These are phyloP conservation scores for Clonostachys sp. DNA, from an alignment of 2,329 filamentous ascomycete species.

Conservation along the genomic window DNA sequence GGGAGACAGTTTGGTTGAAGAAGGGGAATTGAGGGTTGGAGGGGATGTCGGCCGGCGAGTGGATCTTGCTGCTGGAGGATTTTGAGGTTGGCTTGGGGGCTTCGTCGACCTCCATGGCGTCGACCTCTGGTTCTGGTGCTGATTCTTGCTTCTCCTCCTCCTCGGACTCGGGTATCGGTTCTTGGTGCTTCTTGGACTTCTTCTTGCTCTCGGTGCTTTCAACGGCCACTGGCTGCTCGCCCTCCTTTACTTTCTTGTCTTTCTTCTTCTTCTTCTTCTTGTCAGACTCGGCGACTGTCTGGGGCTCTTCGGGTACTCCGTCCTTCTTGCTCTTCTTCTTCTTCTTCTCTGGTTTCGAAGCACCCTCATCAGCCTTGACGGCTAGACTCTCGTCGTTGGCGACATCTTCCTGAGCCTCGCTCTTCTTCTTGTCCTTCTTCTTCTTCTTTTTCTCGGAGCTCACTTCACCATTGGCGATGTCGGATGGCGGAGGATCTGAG, in stretches of 20 bases:
- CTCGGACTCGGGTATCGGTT: slow-evolving; percentile 6
- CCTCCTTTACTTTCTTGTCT: slow-evolving; percentile 17
- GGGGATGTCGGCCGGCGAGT: slow-evolving; percentile 30
- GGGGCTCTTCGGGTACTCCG: slow-evolving; percentile 15
- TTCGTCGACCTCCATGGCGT: slow-evolving; percentile 35
- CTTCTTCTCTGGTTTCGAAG: slow-evolving; percentile 14
- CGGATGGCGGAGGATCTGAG: slow-evolving; percentile 11
- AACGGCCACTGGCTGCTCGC: slow-evolving; percentile 3
- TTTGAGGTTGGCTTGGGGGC: slow-evolving; percentile 15
- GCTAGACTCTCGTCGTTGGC: slow-evolving; percentile 8
- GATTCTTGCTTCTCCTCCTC: neutral
- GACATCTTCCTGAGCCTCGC: slow-evolving; percentile 10
- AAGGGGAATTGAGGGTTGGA: slow-evolving; percentile 60
- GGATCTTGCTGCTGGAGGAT: slow-evolving; percentile 22
- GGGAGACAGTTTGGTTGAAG: slow-evolving; percentile 71
- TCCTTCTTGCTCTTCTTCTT: slow-evolving; percentile 24
- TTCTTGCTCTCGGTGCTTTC: slow-evolving; percentile 19
- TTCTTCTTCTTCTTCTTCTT: slow-evolving; percentile 21
- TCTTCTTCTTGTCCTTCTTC: slow-evolving; percentile 18
- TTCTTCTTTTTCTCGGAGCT: slow-evolving; percentile 24
- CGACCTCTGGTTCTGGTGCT: slow-evolving; percentile 11
- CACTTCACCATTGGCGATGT: slow-evolving; percentile 12
- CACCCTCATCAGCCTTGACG: neutral
- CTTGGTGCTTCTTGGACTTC: slow-evolving; percentile 19
- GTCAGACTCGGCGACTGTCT: neutral